Base-by-base conservation (phyloP, 139 green algal species). In the Coelastrella sp. region DNA sequence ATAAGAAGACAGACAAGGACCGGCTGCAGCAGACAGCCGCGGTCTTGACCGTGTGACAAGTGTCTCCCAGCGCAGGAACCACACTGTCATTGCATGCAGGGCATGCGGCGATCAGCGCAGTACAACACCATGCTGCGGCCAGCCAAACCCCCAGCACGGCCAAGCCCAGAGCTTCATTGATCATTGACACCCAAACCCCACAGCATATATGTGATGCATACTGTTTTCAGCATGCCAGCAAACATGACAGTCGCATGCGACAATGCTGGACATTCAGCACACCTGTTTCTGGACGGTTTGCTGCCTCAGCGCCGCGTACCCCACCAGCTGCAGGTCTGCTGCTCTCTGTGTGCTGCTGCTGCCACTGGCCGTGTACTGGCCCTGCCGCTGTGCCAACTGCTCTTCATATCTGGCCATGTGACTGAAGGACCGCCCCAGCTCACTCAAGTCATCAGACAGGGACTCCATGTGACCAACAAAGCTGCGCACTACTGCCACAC, bases 351-450 rank as follows among this genome's bases (percentile, higher is more conserved):
- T 76, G 8, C 89, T 77, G 54, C 82, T 91, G 60, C 58, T 58
- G 71, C 84, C 84, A 19, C 20, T 19, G 10, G 56, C 47, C 20
- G 90, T 92, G 92, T 94, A 93, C 71, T 73, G 87, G 0, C 78
- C 87, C 79, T 60, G 54, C 16, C 87, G 75, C 81, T 71, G 64
- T 22, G 71, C 82, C 32, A 65, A 10, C 19, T 74, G 57, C 83
- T 94, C 92, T 61, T 93, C 92, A 80, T 83, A 94, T 20, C 85
- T 86, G 2, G 87, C 87, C 4, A 95, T 71, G 86, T 86, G 90
- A 7, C 66, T 82, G 71, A 93, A 85, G 58, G 83, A 86, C 5
- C 88, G 54, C 0, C 90, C 91, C 66, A 94, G 74, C 74, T 92
- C 90, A 6, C 54, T 58, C 19, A 92, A 61, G 87, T 94, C 92